Evolutionary conservation across 495 filamentous ascomycete genomes (phyloP).

Genomic region (Paragyromitra xinjiangensis): DNA sequence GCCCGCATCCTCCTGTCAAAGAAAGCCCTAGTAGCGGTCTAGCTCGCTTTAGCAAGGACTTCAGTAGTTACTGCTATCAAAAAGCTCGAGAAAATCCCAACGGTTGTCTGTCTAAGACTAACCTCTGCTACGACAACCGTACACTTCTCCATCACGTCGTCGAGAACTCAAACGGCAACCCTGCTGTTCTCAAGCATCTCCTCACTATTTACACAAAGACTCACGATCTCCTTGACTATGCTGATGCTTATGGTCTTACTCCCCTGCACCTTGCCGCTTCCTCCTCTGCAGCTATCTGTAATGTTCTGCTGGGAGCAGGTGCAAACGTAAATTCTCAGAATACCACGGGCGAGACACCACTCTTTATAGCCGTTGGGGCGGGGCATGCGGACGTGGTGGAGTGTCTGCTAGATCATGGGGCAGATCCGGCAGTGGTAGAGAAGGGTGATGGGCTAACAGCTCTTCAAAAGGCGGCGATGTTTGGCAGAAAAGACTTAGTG

Average conservation of each 20-base stretch:
- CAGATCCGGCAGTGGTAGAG: constrained; percentile 16
- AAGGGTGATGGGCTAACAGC: constrained; percentile 2
- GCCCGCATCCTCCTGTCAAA: neutral
- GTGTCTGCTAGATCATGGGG: neutral
- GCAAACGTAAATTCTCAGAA: constrained; percentile 22
- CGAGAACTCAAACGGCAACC: neutral
- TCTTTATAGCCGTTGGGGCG: constrained; percentile 37
- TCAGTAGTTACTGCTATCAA: neutral
- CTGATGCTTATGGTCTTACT: constrained; percentile 14
- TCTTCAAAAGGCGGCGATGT: constrained; percentile 37
- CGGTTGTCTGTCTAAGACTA: neutral
- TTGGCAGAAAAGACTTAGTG: constrained; percentile 33
- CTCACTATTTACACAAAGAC: neutral
- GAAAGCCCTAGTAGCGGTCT: neutral
- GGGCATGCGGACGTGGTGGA: constrained; percentile 11
- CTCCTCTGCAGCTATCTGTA: constrained; percentile 10
- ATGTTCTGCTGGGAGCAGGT: neutral
- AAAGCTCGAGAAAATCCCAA: neutral
- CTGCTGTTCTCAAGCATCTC: constrained; percentile 4
- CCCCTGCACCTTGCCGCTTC: constrained; percentile 24
- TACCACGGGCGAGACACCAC: constrained; percentile 17
- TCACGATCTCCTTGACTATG: neutral
- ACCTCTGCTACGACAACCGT: neutral
- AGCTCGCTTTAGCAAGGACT: neutral
- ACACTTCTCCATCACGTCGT: constrained; percentile 33